Conservation (phyloP, 1,284 basidiomycete genomes). For the Austroboletus niveus region DNA sequence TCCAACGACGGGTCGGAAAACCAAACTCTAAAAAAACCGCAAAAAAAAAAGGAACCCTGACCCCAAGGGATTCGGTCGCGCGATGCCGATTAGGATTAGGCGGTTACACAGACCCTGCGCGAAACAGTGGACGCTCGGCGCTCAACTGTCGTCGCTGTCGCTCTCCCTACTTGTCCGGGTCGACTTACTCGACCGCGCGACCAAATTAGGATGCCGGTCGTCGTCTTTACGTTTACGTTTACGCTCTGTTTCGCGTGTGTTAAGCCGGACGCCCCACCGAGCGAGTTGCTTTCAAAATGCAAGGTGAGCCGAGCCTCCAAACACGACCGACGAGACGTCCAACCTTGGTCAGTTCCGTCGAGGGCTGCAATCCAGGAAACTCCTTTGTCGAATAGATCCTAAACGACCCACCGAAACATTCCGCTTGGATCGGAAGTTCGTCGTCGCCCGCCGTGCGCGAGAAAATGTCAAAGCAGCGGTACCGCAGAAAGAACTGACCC, state of each 20-base stretch:
- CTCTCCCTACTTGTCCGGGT: slow-evolving; percentile 15
- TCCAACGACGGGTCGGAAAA: not conserved
- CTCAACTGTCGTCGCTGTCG: slow-evolving; percentile 28
- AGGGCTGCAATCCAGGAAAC: slow-evolving; percentile 70
- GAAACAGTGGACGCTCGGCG: not conserved
- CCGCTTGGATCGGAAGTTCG: slow-evolving; percentile 57
- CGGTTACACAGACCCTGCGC: no score
- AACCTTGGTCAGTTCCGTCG: slow-evolving; percentile 76
- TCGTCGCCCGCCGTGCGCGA: slow-evolving; percentile 34
- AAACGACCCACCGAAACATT: slow-evolving; percentile 68
- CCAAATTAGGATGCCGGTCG: slow-evolving; percentile 9
- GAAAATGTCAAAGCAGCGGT: slow-evolving; percentile 67
- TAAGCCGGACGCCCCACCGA: slow-evolving; percentile 66
- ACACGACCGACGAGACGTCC: not conserved
- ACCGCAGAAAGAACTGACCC: slow-evolving; percentile 64
- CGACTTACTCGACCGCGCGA: slow-evolving; percentile 2
- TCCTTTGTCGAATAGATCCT: slow-evolving; percentile 77
- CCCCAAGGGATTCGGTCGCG: no score
- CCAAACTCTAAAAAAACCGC: not conserved
- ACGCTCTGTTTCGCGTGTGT: slow-evolving; percentile 67
- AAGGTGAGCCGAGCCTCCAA: no score
- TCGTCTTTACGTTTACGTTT: slow-evolving; percentile 53
- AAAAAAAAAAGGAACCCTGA: no score
- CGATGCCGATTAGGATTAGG: no score
- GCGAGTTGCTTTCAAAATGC: slow-evolving; percentile 51